Conservation (phyloP, 164 flowering plant species). For the Umbellularia californica region DNA sequence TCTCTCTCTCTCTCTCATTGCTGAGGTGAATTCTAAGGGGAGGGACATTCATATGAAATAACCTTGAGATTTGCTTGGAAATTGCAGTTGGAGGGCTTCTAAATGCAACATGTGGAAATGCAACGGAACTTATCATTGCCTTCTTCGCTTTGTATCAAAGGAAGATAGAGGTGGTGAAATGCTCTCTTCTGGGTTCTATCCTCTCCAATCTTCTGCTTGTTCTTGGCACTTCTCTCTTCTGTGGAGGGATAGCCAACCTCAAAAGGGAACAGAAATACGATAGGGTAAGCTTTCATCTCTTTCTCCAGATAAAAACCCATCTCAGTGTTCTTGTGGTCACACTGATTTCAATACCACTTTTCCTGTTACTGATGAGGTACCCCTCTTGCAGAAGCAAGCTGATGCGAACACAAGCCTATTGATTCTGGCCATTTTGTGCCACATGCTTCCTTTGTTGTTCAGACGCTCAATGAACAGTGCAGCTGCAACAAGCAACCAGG, state of each 20-base stretch:
- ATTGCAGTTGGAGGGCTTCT: conserved; percentile 84
- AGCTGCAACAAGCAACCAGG: conserved; percentile 17
- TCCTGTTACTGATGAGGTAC: not conserved
- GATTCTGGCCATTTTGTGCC: conserved; percentile 67
- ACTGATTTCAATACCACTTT: not conserved
- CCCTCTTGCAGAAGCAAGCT: conserved; percentile 72
- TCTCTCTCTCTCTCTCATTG: not conserved
- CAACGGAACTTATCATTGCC: conserved; percentile 84
- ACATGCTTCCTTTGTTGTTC: conserved; percentile 65
- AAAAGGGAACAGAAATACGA: conserved; percentile 58
- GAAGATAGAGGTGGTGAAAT: conserved; percentile 72
- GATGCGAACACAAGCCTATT: conserved; percentile 72
- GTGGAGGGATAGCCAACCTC: conserved; percentile 75
- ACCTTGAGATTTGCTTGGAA: not conserved
- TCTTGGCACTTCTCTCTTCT: conserved; percentile 82
- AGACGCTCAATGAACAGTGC: conserved; percentile 20
- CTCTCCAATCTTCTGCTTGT: conserved; percentile 88
- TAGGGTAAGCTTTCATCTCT: conserved; percentile 38
- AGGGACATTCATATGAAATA: not conserved
- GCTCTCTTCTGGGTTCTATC: conserved; percentile 82
- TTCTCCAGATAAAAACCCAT: not conserved
- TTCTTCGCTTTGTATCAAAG: conserved; percentile 48
- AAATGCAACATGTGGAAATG: conserved; percentile 97
- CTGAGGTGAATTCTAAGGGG: not conserved
- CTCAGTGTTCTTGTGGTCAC: not conserved